Base-by-base conservation (phyloP, 768 basidiomycete genomes). In the Leccinum barrowsii region DNA sequence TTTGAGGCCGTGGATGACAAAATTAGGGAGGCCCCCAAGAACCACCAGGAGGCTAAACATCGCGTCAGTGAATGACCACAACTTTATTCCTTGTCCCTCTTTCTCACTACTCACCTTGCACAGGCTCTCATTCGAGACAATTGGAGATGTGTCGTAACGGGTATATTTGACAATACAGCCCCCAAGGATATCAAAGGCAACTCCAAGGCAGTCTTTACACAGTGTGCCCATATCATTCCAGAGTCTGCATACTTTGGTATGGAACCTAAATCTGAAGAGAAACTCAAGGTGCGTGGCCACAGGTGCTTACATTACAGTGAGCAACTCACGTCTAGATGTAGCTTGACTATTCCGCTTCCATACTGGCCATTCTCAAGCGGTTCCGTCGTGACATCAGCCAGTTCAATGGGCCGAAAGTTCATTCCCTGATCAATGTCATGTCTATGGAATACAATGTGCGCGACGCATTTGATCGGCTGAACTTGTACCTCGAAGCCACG, bases 81-180 rank as follows among this genome's bases (percentile, higher is more conserved):
- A 34, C 4, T 5, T 12, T 55, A 46, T 54, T 50, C 15, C 8
- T 50, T 17, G 2, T 13, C 46, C 21, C 26, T n/a, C 40, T 42
- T 47, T 50, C 52, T 56, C 35, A 48, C 17, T 37, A 30, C n/a
- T 37, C 13, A 1, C 46, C 30, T 61, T 52, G 10, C 21, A 54
- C 21, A 75, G 76, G 74, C 77, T 50, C 65, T 76, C 22, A 54
- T 71, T 46, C 73, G 76, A 30, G 76, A 78, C 58, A 67, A 64
- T 6, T 75, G 59, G 63, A 70, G 65, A 49, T 78, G 76, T 56
- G 61, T 74, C 11, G 59, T 76, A 6, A 70, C 71, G 15, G 70
- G 68, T 50, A 22, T 32, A 24, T 61, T 68, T 50, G 75, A 76
- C 46, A 0, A 4, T 13, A n/a, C 17, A 11, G 42, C 32, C 12